Base-by-base conservation (phyloP, 1,139 yeast species). In the Yamadazyma sp. region DNA sequence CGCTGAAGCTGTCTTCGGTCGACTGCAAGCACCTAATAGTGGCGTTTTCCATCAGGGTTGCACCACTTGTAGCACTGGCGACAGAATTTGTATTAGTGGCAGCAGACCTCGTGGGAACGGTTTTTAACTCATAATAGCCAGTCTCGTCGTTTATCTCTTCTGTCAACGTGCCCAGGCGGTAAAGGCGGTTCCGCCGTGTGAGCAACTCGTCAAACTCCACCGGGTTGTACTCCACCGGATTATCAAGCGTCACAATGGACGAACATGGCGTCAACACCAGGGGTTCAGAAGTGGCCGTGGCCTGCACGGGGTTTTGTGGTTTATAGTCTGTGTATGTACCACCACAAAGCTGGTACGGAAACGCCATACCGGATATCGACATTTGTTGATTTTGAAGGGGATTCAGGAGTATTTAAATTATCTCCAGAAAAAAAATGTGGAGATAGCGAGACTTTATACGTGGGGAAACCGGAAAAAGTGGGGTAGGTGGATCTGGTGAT, bases 221-320 rank as follows among this genome's bases (percentile, higher is more conserved):
- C 11, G 53, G 47, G 27, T 44, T 38, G 21, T 38, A 45, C 11
- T 34, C 42, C 11, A 36, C 35, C 2, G 45, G 42, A 15, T 38
- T 40, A 13, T 36, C 39, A 22, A 31, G 15, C 6, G 52, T 48
- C 1, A 14, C 13, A 6, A 34, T 39, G 16, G 57, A 52, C 2
- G 57, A 51, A 35, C 59, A 54, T 1, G 59, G 59, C 14, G 50
- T 43, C 18, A 54, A 37, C 26, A 24, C 30, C 9, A 21, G 29
- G 11, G 24, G 3, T 22, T n/a, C n/a, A n/a, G n/a, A n/a, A n/a
- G n/a, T n/a, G n/a, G n/a, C n/a, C n/a, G n/a, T n/a, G n/a, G n/a
- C n/a, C n/a, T n/a, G n/a, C n/a, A n/a, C n/a, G n/a, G n/a, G n/a
- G n/a, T n/a, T n/a, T n/a, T n/a, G n/a, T n/a, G n/a, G n/a, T n/a